These are phyloP conservation scores for Claviceps fusiformis DNA, from an alignment of 2,329 filamentous ascomycete species.

Conservation along the genomic window DNA sequence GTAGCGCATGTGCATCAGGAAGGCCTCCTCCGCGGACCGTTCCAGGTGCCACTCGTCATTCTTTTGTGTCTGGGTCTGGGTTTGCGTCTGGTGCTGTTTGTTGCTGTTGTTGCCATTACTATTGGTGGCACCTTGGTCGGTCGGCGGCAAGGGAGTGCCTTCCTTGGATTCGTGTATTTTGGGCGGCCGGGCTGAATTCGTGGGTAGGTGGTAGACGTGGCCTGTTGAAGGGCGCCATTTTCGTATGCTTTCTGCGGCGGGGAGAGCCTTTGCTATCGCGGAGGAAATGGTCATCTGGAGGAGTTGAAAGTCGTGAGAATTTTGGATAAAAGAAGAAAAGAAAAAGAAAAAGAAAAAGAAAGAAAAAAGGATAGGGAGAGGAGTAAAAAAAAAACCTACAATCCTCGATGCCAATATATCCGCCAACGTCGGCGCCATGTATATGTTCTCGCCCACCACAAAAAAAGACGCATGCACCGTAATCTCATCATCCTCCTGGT, in stretches of 20 bases:
- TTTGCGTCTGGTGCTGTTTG: constrained; percentile 5
- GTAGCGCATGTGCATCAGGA: constrained; percentile 41
- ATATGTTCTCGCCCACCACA: constrained; percentile 52
- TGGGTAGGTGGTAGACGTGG: constrained; percentile 34
- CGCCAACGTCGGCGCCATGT: constrained; percentile 48
- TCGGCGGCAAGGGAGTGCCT: constrained; percentile 26
- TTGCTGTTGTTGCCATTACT: constrained; percentile 6
- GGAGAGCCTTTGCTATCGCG: constrained; percentile 38
- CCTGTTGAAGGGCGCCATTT: constrained; percentile 42
- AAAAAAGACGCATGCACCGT: constrained; percentile 48
- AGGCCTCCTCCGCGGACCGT: constrained; percentile 42
- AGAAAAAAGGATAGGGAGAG: too few relatives aligned
- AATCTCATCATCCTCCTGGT: constrained; percentile 43
- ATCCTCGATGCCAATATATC: constrained; percentile 47
- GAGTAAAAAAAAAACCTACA: constrained; percentile 23
- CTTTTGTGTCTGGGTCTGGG: constrained; percentile 15
- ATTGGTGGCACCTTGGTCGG: constrained; percentile 19
- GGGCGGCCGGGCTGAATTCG: constrained; percentile 10
- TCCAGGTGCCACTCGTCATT: constrained; percentile 28
- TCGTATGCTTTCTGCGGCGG: constrained; percentile 34
- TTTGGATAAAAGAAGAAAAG: too few relatives aligned
- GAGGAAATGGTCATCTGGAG: constrained; percentile 37
- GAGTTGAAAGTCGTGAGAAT: too few relatives aligned
- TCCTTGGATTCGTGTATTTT: constrained; percentile 29
- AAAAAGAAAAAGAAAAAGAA: background rate